phyloP scores from a whole-genome alignment of 1,139 yeast species.

The Yamadazyma triangularis region DNA sequence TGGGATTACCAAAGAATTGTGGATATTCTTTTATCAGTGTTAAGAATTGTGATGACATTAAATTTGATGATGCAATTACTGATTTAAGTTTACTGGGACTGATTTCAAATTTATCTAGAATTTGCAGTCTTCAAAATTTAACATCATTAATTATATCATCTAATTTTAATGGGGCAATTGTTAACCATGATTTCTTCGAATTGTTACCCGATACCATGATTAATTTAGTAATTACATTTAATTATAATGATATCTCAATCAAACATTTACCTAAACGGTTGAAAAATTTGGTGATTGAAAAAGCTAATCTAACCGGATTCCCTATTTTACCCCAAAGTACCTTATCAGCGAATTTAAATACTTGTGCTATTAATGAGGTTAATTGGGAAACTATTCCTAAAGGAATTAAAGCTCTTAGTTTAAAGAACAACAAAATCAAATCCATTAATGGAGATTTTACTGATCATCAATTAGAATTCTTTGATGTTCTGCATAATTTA shows the following conservation, averaged over 20 bases:
- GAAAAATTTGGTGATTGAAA: neutral
- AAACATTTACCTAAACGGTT: neutral
- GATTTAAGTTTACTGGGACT: neutral
- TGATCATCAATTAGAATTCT: neutral
- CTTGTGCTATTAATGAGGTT: neutral
- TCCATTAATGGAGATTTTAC: neutral
- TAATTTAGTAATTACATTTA: too few relatives aligned
- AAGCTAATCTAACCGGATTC: neutral
- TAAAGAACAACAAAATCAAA: neutral
- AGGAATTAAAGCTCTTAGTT: neutral
- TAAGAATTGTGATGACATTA: too few relatives aligned
- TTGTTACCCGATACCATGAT: neutral
- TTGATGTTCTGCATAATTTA: neutral
- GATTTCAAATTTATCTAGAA: too few relatives aligned
- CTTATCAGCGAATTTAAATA: neutral
- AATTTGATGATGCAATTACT: neutral
- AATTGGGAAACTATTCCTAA: neutral
- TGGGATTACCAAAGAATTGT: too few relatives aligned
- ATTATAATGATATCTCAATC: neutral
- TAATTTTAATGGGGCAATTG: neutral
- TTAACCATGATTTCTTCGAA: neutral
- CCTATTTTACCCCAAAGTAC: neutral
- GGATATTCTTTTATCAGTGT: too few relatives aligned
- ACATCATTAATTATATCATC: neutral
- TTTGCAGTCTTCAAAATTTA: too few relatives aligned